Percentiles rank a stretch among this genome's conserved stretches.
Evolutionary conservation across 306 rosid species (phyloP).

Genomic region (Arachis stenosperma): DNA sequence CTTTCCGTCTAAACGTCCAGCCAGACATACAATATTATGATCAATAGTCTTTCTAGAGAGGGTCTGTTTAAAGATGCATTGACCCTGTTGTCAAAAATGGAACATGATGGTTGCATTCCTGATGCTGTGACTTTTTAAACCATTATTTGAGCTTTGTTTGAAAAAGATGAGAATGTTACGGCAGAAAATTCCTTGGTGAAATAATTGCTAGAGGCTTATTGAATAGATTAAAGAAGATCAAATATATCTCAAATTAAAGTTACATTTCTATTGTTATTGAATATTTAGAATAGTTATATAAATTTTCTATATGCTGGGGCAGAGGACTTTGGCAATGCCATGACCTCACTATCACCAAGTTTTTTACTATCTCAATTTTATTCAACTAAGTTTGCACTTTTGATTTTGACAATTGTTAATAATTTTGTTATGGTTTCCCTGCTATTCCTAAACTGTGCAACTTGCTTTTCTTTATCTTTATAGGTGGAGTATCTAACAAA

Average conservation of each 20-base stretch:
- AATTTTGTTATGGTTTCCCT: no score
- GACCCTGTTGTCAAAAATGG: background rate
- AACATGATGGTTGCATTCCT: background rate
- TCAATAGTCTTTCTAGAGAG: background rate
- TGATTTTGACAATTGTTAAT: no score
- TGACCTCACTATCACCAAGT: background rate
- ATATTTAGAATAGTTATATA: background rate
- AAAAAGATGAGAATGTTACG: background rate
- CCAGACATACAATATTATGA: background rate
- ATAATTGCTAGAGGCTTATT: slow-evolving; percentile 22
- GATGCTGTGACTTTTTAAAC: background rate
- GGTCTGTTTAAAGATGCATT: slow-evolving; percentile 21
- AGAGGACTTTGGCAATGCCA: background rate
- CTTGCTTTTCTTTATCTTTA: no score
- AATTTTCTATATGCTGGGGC: background rate
- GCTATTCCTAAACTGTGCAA: no score
- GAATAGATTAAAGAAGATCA: slow-evolving; percentile 20
- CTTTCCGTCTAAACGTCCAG: background rate
- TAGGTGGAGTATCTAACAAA: no score
- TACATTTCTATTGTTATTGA: background rate
- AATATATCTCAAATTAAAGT: background rate
- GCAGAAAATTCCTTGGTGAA: slow-evolving; percentile 24
- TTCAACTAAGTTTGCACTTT: no score
- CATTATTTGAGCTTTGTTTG: background rate
- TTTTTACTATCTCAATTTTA: no score